phyloP scores from a whole-genome alignment of 2,329 filamentous ascomycete species.

The Fonsecaea multimorphosa region DNA sequence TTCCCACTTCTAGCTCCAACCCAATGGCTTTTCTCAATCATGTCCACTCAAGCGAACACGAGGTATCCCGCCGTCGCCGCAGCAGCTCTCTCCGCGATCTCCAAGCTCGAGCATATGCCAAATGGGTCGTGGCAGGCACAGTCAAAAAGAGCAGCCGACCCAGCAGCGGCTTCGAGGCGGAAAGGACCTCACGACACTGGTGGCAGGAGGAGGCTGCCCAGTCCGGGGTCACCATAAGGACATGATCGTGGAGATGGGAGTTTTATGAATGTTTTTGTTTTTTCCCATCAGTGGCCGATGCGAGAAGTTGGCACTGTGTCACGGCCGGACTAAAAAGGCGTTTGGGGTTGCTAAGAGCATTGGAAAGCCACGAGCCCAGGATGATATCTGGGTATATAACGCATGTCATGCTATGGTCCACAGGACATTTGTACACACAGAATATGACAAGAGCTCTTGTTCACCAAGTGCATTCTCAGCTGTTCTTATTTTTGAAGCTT shows the following conservation, averaged over 20 bases:
- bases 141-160: not conserved
- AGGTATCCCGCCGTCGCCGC: conserved; percentile 8
- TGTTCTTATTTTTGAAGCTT: not conserved
- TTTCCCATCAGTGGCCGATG: not conserved
- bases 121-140: conserved; percentile 15
- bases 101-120: conserved; percentile 25
- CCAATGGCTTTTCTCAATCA: conserved; percentile 25
- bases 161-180: conserved; percentile 19
- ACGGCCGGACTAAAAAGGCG: not conserved
- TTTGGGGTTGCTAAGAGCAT: not conserved
- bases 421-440: not conserved
- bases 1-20: not conserved
- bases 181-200: conserved; percentile 19
- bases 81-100: conserved; percentile 26
- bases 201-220: conserved; percentile 18
- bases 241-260: not conserved
- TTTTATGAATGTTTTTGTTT: not conserved
- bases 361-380: not conserved
- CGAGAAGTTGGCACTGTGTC: not conserved
- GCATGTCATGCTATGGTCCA: not conserved
- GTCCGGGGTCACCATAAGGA: conserved; percentile 3
- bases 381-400: not conserved
- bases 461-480: not conserved
- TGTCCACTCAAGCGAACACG: conserved; percentile 17
- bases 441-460: not conserved